These are phyloP conservation scores for Annulohypoxylon truncatum DNA, from an alignment of 2,329 filamentous ascomycete species.

Conservation along the genomic window DNA sequence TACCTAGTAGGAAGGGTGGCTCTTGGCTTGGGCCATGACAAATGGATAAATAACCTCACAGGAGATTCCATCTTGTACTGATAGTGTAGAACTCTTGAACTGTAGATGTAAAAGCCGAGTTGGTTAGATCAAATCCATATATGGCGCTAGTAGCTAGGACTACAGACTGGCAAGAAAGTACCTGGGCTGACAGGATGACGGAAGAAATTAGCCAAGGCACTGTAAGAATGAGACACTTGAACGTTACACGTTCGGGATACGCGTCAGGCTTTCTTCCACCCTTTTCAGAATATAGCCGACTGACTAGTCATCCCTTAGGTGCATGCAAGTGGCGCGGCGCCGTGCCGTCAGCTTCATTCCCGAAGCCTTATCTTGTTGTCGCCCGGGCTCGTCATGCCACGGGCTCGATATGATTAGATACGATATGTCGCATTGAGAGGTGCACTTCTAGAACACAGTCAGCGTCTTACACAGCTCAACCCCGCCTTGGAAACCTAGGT, in stretches of 20 bases:
- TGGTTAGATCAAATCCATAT: background rate
- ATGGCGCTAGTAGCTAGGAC: background rate
- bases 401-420: background rate
- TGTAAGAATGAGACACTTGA: conserved; percentile 5
- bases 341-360: conserved; percentile 8
- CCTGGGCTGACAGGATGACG: conserved; percentile 8
- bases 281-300: background rate
- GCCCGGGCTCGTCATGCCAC: background rate
- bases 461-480: conserved; percentile 8
- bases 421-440: background rate
- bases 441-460: conserved; percentile 1
- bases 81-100: background rate
- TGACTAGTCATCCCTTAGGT: background rate
- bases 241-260: background rate
- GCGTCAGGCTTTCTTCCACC: background rate
- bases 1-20: background rate
- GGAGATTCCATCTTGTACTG: background rate
- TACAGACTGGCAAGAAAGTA: background rate
- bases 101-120: background rate
- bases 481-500: background rate
- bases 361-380: conserved; percentile 6
- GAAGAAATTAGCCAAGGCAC: background rate
- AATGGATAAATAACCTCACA: background rate
- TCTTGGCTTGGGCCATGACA: background rate
- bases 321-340: background rate